Evolutionary conservation across 345 rosid genomes (phyloP).

Genomic region (Gossypium anomalum): DNA sequence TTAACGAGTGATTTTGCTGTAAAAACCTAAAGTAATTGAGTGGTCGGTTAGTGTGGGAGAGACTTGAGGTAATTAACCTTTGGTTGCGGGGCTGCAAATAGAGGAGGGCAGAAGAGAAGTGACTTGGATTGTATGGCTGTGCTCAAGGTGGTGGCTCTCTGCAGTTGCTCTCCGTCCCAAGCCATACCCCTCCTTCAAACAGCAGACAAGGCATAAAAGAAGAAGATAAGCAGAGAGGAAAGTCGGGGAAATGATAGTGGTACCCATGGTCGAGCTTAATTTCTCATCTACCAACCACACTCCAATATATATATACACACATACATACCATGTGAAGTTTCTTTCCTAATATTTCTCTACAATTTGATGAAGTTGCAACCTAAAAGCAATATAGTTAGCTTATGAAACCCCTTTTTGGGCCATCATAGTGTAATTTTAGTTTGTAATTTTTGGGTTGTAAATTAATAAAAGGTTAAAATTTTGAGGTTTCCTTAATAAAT

Average conservation of each 20-base stretch:
- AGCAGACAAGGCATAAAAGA: constrained; percentile 19
- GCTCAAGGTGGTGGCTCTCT: neutral
- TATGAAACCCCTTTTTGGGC: too few species aligned
- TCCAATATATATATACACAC: neutral
- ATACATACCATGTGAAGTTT: too few species aligned
- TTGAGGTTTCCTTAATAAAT: too few species aligned
- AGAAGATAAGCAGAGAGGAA: constrained; percentile 18
- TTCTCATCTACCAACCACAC: neutral
- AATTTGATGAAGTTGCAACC: too few species aligned
- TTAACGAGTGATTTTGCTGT: neutral
- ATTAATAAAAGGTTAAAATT: too few species aligned
- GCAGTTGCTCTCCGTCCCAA: constrained; percentile 17
- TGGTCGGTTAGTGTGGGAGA: neutral
- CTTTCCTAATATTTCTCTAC: too few species aligned
- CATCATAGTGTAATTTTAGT: too few species aligned
- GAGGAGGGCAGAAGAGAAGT: constrained; percentile 51
- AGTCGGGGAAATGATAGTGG: constrained; percentile 12
- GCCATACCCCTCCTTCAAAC: constrained; percentile 19
- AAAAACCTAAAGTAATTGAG: neutral
- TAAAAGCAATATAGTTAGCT: too few species aligned
- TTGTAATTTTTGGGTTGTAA: too few species aligned
- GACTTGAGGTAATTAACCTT: constrained; percentile 29
- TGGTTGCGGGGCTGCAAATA: constrained; percentile 41
- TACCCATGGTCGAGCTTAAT: neutral
- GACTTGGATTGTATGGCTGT: constrained; percentile 30